Evolutionary conservation across 169 alveolate species (phyloP).

Genomic region (Eimeria nieschulzi): DNA sequence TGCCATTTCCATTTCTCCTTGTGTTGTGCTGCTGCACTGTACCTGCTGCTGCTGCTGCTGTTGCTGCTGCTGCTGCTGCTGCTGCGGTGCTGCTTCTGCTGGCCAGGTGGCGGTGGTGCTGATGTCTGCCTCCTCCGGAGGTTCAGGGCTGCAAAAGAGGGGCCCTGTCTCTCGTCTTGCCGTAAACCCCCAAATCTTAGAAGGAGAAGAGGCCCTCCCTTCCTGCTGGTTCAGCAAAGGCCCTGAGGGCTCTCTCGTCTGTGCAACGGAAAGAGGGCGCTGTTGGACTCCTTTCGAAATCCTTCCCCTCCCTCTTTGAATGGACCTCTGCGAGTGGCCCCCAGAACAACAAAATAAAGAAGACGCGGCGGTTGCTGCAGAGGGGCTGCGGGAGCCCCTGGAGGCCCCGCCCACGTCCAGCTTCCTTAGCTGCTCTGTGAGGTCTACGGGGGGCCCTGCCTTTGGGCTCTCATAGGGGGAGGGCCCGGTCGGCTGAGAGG

Average conservation of each 20-base stretch:
- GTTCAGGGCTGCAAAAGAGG: background rate
- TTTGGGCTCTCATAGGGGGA: background rate
- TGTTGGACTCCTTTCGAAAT: background rate
- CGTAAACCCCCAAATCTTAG: background rate
- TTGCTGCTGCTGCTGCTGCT: constrained; percentile 34
- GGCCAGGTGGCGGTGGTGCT: constrained; percentile 4
- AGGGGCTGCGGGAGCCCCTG: constrained; percentile 7
- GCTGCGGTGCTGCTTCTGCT: constrained; percentile 6
- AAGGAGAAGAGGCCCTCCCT: background rate
- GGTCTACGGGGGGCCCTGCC: background rate
- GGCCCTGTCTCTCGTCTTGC: no score
- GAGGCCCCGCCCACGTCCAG: background rate
- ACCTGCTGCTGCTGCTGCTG: constrained; percentile 34
- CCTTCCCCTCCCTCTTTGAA: background rate
- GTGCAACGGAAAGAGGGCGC: background rate
- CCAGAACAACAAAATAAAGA: background rate
- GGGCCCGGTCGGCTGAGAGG: constrained; percentile 5
- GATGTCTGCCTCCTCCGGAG: background rate
- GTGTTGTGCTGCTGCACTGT: constrained; percentile 23
- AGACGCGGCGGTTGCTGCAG: background rate
- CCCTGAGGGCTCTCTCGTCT: background rate
- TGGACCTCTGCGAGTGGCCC: background rate
- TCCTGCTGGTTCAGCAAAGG: no score
- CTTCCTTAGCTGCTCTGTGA: background rate
- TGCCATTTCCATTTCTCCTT: no score